Conservation (phyloP, 129 eudicot species). For the Centaurea solstitialis region DNA sequence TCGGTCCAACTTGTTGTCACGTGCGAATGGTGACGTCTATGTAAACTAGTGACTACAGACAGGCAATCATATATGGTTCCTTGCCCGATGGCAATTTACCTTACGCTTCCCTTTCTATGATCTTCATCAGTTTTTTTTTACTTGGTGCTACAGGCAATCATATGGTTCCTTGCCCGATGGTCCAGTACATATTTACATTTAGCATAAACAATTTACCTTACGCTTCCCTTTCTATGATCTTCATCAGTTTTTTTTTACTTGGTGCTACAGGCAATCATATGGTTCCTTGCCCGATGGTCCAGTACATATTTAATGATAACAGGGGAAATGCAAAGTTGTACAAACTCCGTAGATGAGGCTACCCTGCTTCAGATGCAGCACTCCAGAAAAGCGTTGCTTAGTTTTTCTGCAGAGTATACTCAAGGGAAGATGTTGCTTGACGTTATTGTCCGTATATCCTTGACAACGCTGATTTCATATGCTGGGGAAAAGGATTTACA, state of each 20-base stretch:
- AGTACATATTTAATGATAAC: constrained; percentile 71
- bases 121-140: constrained; percentile 14
- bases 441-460: constrained; percentile 66
- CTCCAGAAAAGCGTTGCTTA: constrained; percentile 46
- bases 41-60: background rate
- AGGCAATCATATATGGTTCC: too few relatives aligned
- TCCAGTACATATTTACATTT: constrained; percentile 72
- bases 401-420: constrained; percentile 69
- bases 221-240: constrained; percentile 2
- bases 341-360: constrained; percentile 24
- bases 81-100: too few relatives aligned
- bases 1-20: background rate
- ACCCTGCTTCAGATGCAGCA: constrained; percentile 36
- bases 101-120: constrained; percentile 4
- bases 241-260: constrained; percentile 19
- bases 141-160: constrained; percentile 58
- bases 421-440: constrained; percentile 81
- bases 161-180: constrained; percentile 98
- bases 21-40: too few relatives aligned
- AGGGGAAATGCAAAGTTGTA: constrained; percentile 45
- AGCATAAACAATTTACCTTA: background rate
- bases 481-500: constrained; percentile 92
- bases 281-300: constrained; percentile 97
- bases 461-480: constrained; percentile 65
- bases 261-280: constrained; percentile 69